phyloP scores from a whole-genome alignment of 345 rosid genomes.

The Abelmoschus esculentus region DNA sequence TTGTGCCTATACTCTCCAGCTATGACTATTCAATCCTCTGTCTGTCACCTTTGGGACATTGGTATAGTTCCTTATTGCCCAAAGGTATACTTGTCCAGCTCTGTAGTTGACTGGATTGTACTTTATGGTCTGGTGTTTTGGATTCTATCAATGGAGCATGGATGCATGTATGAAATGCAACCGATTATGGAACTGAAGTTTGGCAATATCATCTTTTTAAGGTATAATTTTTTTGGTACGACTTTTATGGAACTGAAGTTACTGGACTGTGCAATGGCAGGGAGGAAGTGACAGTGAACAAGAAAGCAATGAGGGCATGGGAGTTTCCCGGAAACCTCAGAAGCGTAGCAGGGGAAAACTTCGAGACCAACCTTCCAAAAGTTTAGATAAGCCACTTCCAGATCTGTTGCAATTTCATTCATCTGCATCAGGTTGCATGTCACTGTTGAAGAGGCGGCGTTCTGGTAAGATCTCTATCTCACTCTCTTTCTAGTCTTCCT shows the following conservation, averaged over 20 bases:
- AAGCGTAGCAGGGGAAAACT: constrained; percentile 45
- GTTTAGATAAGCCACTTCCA: constrained; percentile 39
- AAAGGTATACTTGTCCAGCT: neutral
- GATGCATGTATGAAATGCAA: neutral
- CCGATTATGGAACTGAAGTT: neutral
- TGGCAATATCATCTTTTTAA: neutral
- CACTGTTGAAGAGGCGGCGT: constrained; percentile 57
- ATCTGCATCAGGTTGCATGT: constrained; percentile 41
- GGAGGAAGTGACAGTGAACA: constrained; percentile 74
- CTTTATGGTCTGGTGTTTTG: neutral
- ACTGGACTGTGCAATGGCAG: constrained; percentile 28
- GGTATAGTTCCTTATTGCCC: neutral
- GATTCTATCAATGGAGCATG: neutral
- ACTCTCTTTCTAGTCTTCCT: neutral
- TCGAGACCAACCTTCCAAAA: constrained; percentile 31
- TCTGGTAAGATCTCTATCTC: constrained; percentile 41
- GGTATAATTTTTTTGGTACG: neutral
- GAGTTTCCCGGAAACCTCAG: constrained; percentile 37
- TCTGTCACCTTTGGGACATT: neutral
- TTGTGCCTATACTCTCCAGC: neutral
- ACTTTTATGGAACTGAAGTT: constrained; percentile 15
- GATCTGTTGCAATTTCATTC: constrained; percentile 66
- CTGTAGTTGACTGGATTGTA: neutral
- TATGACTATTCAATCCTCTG: neutral
- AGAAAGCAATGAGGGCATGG: constrained; percentile 43